Percentiles rank a stretch among this genome's conserved stretches.
Conservation (phyloP, 306 rosid genomes). For the Rosa rugosa region DNA sequence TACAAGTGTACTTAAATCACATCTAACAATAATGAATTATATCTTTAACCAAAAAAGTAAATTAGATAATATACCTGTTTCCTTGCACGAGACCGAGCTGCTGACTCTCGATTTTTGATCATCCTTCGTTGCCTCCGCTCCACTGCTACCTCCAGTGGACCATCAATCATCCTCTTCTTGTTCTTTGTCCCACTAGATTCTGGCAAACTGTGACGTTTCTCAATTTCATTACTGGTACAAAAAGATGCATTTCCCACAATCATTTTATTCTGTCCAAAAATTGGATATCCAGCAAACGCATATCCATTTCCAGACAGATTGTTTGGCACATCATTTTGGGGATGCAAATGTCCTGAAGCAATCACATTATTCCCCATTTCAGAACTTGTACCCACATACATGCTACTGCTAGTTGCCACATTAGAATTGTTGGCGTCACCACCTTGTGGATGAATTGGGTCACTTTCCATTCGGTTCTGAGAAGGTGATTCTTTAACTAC, state of each 20-base stretch:
- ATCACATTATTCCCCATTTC: conserved; percentile 30
- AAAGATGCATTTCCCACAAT: conserved; percentile 22
- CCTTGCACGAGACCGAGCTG: conserved; percentile 79
- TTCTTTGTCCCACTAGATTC: conserved; percentile 36
- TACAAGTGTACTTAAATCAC: not conserved
- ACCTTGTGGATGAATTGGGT: conserved; percentile 24
- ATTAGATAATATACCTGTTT: conserved; percentile 47
- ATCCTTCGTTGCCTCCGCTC: conserved; percentile 76
- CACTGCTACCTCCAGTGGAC: conserved; percentile 56
- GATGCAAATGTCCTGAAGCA: conserved; percentile 27
- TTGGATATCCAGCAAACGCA: conserved; percentile 28
- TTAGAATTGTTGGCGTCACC: conserved; percentile 11
- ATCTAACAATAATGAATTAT: not conserved
- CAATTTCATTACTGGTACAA: conserved; percentile 11
- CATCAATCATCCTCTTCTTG: conserved; percentile 50
- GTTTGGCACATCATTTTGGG: conserved; percentile 19
- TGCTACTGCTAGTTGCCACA: not conserved
- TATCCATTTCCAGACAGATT: conserved; percentile 10
- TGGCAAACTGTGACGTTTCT: conserved; percentile 25
- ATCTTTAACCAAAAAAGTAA: not conserved
- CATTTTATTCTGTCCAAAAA: conserved; percentile 31
- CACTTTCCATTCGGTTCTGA: conserved; percentile 11
- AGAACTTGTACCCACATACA: conserved; percentile 22
- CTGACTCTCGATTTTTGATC: conserved; percentile 82
- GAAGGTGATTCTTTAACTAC: conserved; percentile 47